Base-by-base conservation (phyloP, 345 rosid species). In the Murraya paniculata region DNA sequence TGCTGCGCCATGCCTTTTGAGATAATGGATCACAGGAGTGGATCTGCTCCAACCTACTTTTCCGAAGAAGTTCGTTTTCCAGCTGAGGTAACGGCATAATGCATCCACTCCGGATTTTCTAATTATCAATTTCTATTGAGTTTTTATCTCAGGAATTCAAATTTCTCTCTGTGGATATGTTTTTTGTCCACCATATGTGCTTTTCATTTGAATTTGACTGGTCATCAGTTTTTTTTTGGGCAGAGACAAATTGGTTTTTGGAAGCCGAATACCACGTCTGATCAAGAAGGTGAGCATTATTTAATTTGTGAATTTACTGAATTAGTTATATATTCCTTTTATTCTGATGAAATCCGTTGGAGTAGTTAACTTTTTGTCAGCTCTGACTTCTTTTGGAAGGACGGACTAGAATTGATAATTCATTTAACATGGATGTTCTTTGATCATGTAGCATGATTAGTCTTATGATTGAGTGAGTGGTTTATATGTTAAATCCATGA, bases 221-320 rank as follows among this genome's bases (percentile, higher is more conserved):
- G 56, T 71, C 70, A 27, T 81, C 62, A 41, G 71, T 50, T 77
- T 84, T 71, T 41, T 79, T 21, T 79, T 87, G 75, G 77, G 81
- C 95, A 93, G 97, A 89, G 87, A 81, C 92, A 91, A 86, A 72
- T 83, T 87, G 94, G 90, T 74, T 89, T 89, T 77, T 80, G 87
- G 85, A 91, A 90, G 86, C 74, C 82, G 10, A 86, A 91, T 82
- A 57, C 65, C 64, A 74, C 83, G 84, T 80, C 87, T 36, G 91
- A 89, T 78, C 85, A 84, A 71, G 89, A 87, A 85, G 90, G 93
- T 88, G 82, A 85, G 91, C 77, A 80, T 28, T 78, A 80, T 59
- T 77, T 22, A 55, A 10, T 81, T 77, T 38, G 77, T 66, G 50
- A 28, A 38, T 22, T 45, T 36, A 64, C 57, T 68, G 80, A 33